Conservation (phyloP, 1,284 basidiomycete genomes). For the Boletus semigastroideus region DNA sequence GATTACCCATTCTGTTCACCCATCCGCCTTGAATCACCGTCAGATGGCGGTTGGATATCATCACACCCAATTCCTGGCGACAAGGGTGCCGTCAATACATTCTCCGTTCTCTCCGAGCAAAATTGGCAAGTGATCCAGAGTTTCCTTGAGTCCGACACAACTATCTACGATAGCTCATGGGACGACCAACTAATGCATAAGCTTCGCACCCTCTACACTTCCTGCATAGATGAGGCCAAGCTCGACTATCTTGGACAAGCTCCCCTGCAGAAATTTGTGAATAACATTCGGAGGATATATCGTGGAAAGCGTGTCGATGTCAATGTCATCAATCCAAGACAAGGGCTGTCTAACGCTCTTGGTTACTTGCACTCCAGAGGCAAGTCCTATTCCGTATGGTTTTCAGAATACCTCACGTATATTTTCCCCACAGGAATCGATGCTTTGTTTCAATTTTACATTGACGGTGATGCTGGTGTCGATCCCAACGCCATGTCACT, state of each 20-base stretch:
- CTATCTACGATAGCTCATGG: slow-evolving; percentile 35
- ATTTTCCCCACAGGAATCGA: slow-evolving; percentile 56
- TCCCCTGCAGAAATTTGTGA: slow-evolving; percentile 62
- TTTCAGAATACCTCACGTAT: background rate
- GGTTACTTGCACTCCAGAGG: slow-evolving; percentile 87
- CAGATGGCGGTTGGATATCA: slow-evolving; percentile 82
- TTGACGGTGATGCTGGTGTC: slow-evolving; percentile 89
- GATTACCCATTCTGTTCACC: slow-evolving; percentile 1
- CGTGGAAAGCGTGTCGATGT: slow-evolving; percentile 48
- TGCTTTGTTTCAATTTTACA: slow-evolving; percentile 73
- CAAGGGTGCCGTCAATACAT: slow-evolving; percentile 68
- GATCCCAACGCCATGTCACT: slow-evolving; percentile 87
- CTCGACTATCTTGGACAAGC: slow-evolving; percentile 62
- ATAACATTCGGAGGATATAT: slow-evolving; percentile 56
- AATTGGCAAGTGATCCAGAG: slow-evolving; percentile 66
- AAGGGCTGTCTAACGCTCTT: slow-evolving; percentile 74
- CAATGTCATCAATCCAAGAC: slow-evolving; percentile 35
- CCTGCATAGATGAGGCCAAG: slow-evolving; percentile 77
- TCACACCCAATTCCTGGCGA: slow-evolving; percentile 83
- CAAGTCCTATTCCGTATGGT: slow-evolving; percentile 28
- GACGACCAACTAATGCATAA: slow-evolving; percentile 77
- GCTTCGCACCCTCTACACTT: slow-evolving; percentile 77
- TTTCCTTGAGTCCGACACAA: slow-evolving; percentile 49
- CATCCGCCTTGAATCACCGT: slow-evolving; percentile 1
- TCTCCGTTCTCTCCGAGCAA: slow-evolving; percentile 58